Conservation (phyloP, 2,329 filamentous ascomycete genomes). For the Nigrospora osmanthi region DNA sequence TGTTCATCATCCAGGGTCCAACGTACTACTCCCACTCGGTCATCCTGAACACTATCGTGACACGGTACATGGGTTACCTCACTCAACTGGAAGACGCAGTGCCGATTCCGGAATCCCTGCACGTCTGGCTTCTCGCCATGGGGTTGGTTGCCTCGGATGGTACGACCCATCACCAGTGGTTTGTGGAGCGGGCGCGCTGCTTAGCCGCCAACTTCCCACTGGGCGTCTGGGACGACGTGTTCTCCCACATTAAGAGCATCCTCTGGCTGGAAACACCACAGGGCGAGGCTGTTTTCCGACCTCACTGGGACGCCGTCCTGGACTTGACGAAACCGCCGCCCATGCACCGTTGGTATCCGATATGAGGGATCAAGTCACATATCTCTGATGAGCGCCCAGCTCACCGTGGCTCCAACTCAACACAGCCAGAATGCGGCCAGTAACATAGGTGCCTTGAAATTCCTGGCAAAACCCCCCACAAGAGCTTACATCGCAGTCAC, state of each 20-base stretch:
- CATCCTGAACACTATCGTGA: constrained; percentile 26
- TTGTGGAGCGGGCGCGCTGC: constrained; percentile 14
- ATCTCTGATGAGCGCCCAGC: no score
- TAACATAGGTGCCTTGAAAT: no score
- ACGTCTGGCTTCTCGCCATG: constrained; percentile 33
- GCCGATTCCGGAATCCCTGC: constrained; percentile 15
- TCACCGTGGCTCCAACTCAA: no score
- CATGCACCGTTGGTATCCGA: no score
- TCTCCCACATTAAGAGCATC: constrained; percentile 11
- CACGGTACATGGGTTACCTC: constrained; percentile 23
- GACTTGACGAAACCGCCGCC: no score
- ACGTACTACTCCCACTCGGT: constrained; percentile 46
- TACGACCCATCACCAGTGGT: constrained; percentile 19
- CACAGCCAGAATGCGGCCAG: no score
- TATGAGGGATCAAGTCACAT: no score
- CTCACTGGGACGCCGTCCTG: no score
- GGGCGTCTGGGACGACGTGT: constrained; percentile 14
- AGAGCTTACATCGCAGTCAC: no score
- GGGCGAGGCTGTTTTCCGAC: not conserved
- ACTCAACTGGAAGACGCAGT: constrained; percentile 6
- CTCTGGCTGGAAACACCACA: constrained; percentile 18
- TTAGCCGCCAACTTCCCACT: not conserved
- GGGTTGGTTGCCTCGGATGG: constrained; percentile 27
- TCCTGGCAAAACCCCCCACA: no score
- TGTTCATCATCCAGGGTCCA: constrained; percentile 45